These are phyloP conservation scores for Murraya paniculata DNA, from an alignment of 345 rosid species.

Conservation along the genomic window DNA sequence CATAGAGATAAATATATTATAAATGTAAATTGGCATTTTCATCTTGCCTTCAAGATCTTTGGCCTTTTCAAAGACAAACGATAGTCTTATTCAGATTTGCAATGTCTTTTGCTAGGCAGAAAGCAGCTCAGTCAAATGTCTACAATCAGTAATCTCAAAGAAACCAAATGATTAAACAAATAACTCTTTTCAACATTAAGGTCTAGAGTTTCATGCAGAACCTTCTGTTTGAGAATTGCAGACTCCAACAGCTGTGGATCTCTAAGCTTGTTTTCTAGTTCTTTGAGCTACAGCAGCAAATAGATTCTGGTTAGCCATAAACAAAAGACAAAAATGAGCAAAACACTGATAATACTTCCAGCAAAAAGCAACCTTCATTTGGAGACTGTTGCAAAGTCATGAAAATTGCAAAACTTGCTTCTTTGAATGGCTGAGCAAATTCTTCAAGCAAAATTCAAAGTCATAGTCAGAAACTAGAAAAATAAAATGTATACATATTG, in stretches of 20 bases:
- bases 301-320: constrained; percentile 20
- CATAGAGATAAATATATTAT: neutral
- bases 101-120: neutral
- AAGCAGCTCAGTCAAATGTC: neutral
- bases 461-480: neutral
- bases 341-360: neutral
- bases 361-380: constrained; percentile 31
- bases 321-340: neutral
- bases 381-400: constrained; percentile 26
- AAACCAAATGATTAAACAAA: neutral
- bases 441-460: constrained; percentile 6
- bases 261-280: constrained; percentile 63
- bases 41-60: constrained; percentile 67
- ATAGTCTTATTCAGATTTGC: neutral
- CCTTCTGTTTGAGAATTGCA: constrained; percentile 53
- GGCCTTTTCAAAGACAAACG: constrained; percentile 37
- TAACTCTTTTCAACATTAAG: neutral
- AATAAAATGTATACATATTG: too few relatives aligned
- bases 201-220: constrained; percentile 6
- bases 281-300: constrained; percentile 51
- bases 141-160: neutral
- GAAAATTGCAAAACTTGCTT: constrained; percentile 36
- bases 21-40: constrained; percentile 21
- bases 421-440: constrained; percentile 23
- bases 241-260: constrained; percentile 59